A percentile compares a stretch with the other conserved stretches of the same genome.
phyloP scores from a whole-genome alignment of 2,329 filamentous ascomycete species.

The Aciculosporium take region DNA sequence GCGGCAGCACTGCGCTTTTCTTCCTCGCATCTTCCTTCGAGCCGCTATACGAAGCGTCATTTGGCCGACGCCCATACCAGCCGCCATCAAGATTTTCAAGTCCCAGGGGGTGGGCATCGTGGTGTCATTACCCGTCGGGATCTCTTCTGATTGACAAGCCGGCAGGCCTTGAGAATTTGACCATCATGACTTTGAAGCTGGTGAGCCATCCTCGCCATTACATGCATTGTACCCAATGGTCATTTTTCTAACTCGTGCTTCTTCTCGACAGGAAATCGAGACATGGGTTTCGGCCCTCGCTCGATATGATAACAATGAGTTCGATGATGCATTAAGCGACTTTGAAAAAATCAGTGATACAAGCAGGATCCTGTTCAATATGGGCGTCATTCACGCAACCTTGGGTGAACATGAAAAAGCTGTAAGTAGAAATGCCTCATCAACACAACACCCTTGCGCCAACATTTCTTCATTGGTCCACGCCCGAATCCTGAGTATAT shows the following conservation, averaged over 20 bases:
- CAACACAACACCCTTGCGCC: neutral
- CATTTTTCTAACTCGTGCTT: neutral
- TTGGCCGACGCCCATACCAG: neutral
- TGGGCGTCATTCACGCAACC: constrained; percentile 93
- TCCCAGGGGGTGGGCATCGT: neutral
- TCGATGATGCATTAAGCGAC: constrained; percentile 70
- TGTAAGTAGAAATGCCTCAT: constrained; percentile 38
- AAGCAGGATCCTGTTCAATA: constrained; percentile 97
- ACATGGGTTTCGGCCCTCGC: constrained; percentile 88
- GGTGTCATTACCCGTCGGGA: neutral
- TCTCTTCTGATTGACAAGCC: constrained; percentile 1
- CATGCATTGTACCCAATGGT: neutral
- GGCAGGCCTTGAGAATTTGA: neutral
- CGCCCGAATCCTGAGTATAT: neutral
- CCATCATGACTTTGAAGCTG: constrained; percentile 45
- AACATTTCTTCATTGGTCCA: neutral
- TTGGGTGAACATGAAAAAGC: constrained; percentile 92
- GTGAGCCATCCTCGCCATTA: constrained; percentile 21
- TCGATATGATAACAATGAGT: constrained; percentile 94
- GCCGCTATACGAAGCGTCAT: neutral
- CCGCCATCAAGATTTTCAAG: neutral
- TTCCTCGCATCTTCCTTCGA: neutral
- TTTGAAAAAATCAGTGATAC: constrained; percentile 87
- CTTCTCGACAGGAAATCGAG: constrained; percentile 69
- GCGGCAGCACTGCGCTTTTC: neutral